phyloP scores from a whole-genome alignment of 1,284 basidiomycete genomes.

The Ustilago nuda region DNA sequence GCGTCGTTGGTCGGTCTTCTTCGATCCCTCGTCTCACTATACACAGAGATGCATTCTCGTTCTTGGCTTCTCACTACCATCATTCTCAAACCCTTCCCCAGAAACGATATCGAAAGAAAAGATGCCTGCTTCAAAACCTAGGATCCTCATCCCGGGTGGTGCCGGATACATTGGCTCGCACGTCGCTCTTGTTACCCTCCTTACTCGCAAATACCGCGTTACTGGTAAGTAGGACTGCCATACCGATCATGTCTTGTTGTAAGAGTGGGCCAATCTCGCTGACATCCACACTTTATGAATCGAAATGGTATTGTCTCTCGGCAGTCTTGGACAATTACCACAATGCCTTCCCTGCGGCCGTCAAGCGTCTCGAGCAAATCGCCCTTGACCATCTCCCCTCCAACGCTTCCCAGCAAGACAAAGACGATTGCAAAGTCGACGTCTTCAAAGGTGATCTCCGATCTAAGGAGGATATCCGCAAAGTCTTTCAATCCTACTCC shows the following conservation, averaged over 20 bases:
- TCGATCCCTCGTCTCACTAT: not conserved
- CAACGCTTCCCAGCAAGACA: slow-evolving; percentile 75
- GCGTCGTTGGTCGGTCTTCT: slow-evolving; percentile 1
- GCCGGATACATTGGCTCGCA: slow-evolving; percentile 80
- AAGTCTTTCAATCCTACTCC: slow-evolving; percentile 58
- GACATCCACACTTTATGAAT: too few relatives aligned
- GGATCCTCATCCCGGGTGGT: slow-evolving; percentile 68
- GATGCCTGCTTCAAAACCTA: slow-evolving; percentile 55
- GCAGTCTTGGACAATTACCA: slow-evolving; percentile 74
- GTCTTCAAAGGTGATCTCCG: slow-evolving; percentile 66
- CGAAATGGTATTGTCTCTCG: too few relatives aligned
- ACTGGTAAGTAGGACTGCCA: slow-evolving; percentile 53
- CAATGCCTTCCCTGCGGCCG: slow-evolving; percentile 83
- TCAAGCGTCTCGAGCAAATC: slow-evolving; percentile 81
- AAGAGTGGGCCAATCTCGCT: too few relatives aligned
- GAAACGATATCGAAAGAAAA: slow-evolving; percentile 5
- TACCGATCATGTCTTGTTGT: too few relatives aligned
- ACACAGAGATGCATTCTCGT: not conserved
- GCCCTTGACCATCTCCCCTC: slow-evolving; percentile 78
- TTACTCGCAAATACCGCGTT: slow-evolving; percentile 88
- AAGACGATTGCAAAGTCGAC: slow-evolving; percentile 84
- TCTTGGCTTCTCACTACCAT: slow-evolving; percentile 1
- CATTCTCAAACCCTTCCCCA: slow-evolving; percentile 4
- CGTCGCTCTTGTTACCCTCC: slow-evolving; percentile 84
- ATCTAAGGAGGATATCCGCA: slow-evolving; percentile 55